Evolutionary conservation across 352 stramenopile species (phyloP), one percentile per base, ranked within the genome.

Genomic region (Pythium aristosporum): DNA sequence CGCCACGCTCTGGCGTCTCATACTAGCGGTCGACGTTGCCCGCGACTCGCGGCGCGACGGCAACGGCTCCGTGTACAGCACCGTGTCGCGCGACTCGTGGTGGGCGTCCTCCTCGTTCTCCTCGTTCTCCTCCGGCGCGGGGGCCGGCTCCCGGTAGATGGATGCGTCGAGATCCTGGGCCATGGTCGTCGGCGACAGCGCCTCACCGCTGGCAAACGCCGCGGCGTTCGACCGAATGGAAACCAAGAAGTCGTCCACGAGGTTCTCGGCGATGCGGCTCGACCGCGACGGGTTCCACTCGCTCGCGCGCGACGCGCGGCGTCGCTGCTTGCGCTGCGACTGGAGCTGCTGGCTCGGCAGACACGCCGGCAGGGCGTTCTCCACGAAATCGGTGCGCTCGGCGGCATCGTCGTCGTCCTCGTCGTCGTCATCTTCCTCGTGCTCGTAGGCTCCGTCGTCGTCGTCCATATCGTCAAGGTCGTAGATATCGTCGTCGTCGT

Each of bases 201-300:
- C 18, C 3, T 25, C 25, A 0, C 42, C 18, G 5, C 44, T 28
- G 2, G 59, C 28, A 10, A 60, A 5, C 43, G 42, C 25, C 0
- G 52, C 28, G 3, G 43, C 34, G 7, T 44, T 43, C 1, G 51
- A 11, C 48, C 37, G 47, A 23, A 67, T 56, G 32, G 41, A 58
- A 42, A 49, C 59, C 15, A 68, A 21, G 28, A 68, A 68, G 21
- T 53, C 44, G 39, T 68, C 61, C 15, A 68, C 61, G 16, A 68
- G 46, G 25, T 39, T 57, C 41, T 68, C 61, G 10, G 61, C 61
- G 15, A 63, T 50, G 39, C 61, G 54, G 37, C 61, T 63, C 18
- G 61, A 68, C 11, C 61, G 53, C 12, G 61, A 54, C 23, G 61
- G 61, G 11, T 68, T 52, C 61, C 61, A 68, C 28, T 67, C 43